Evolutionary conservation across 2,329 filamentous ascomycete genomes (phyloP).

Genomic region (Elsinoe ampelina): DNA sequence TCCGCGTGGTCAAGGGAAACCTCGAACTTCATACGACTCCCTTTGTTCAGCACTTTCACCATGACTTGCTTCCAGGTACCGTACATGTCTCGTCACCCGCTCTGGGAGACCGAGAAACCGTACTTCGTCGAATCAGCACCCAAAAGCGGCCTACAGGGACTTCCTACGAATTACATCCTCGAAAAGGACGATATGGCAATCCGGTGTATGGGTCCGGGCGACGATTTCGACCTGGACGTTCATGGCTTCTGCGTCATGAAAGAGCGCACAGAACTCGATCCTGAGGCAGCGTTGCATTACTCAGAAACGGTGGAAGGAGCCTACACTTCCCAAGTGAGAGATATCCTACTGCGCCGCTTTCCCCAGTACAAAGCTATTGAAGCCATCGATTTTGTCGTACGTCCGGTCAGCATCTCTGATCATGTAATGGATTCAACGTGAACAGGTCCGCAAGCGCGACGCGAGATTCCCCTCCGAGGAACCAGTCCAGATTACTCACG

Average conservation of each 20-base stretch:
- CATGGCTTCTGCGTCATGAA: background rate
- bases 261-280: background rate
- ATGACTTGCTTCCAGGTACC: background rate
- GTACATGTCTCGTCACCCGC: background rate
- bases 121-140: background rate
- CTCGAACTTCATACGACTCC: too few relatives aligned
- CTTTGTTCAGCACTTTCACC: background rate
- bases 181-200: background rate
- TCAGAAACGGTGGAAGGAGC: background rate
- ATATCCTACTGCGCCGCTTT: background rate
- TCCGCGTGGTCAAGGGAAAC: too few relatives aligned
- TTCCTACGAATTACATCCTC: background rate
- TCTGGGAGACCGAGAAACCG: background rate
- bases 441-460: background rate
- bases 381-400: background rate
- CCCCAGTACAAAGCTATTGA: background rate
- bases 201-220: background rate
- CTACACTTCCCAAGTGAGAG: background rate
- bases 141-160: background rate
- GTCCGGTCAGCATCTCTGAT: background rate
- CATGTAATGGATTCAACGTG: too few relatives aligned
- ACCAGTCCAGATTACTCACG: background rate
- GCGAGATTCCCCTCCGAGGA: background rate
- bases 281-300: background rate
- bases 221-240: background rate